Base-by-base conservation (phyloP, 164 flowering plant genomes). In the Tetracentron sinense region DNA sequence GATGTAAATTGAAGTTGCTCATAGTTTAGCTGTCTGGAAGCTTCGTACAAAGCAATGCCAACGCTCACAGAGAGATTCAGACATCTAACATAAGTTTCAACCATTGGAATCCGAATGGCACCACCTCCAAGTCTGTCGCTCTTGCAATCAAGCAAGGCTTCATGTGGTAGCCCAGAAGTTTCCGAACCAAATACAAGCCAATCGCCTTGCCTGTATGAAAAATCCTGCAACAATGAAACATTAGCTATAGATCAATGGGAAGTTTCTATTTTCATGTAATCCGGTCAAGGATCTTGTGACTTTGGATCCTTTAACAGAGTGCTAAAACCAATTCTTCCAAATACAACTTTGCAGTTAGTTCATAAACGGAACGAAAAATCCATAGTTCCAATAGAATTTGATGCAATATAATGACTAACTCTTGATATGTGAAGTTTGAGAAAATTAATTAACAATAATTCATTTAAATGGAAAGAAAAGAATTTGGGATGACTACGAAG, bases 181-280 rank as follows among this genome's bases (percentile, higher is more conserved):
- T 94, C 98, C 12, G 98, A 85, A 56, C 98, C 98, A 72, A 94
- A 94, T 25, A 94, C 74, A 27, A 94, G 96, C 85, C 91, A 90
- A 66, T 94, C 98, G 14, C 98, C 98, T 66, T 62, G 78, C 64
- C 78, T 84, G 69, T 84, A 94, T 6, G 88, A 74, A 67, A 89
- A 87, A 22, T 87, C 96, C 98, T 94, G 83, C 74, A 75, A 30
- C 10, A 44, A 65, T 8, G 58, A 33, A 73, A 16, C 6, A 27
- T 4, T 21, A 5, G 15, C n/a, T 19, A 28, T n/a, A 1, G 15
- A 19, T 21, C 28, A 6, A 14, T 22, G 14, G 31, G 1, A 51
- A 58, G 1, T 27, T 28, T 6, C 33, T 17, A n/a, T 7, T n/a
- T 19, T 20, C 20, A 28, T 15, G 17, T 17, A 7, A 25, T 27